Evolutionary conservation across 768 basidiomycete species (phyloP).

Genomic region (Psilocybe cubensis): DNA sequence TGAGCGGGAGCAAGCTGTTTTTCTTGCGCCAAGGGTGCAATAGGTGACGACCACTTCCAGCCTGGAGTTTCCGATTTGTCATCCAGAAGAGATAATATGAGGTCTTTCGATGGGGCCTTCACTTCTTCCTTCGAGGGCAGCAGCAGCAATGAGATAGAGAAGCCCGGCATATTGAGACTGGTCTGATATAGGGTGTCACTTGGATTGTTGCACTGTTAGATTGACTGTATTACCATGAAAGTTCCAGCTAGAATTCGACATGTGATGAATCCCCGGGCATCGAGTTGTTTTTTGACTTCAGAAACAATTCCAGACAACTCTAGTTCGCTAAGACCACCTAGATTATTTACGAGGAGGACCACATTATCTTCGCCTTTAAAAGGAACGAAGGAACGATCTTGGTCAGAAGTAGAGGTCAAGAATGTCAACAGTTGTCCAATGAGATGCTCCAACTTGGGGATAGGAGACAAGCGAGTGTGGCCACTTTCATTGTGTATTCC

Average conservation of each 20-base stretch:
- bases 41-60: conserved; percentile 78
- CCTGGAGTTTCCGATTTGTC: conserved; percentile 72
- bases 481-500: conserved; percentile 94
- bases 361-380: conserved; percentile 73
- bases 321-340: conserved; percentile 84
- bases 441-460: conserved; percentile 72
- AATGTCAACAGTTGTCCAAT: conserved; percentile 71
- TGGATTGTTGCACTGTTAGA: background rate
- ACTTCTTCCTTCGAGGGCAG: conserved; percentile 56
- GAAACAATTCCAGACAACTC: conserved; percentile 73
- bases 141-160: conserved; percentile 82
- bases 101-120: conserved; percentile 37
- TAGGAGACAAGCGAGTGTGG: conserved; percentile 64
- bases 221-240: conserved; percentile 68
- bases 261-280: conserved; percentile 56
- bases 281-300: conserved; percentile 60
- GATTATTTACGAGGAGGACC: conserved; percentile 85
- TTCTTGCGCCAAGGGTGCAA: conserved; percentile 34
- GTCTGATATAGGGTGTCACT: conserved; percentile 49
- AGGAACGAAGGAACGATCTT: conserved; percentile 77
- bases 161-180: conserved; percentile 91
- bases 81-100: conserved; percentile 72
- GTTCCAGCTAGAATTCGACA: conserved; percentile 75
- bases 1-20: conserved; percentile 14
- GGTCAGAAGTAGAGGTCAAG: conserved; percentile 72